Evolutionary conservation across 2,329 filamentous ascomycete genomes (phyloP).

Genomic region (Lecanoromycetidae sp.): DNA sequence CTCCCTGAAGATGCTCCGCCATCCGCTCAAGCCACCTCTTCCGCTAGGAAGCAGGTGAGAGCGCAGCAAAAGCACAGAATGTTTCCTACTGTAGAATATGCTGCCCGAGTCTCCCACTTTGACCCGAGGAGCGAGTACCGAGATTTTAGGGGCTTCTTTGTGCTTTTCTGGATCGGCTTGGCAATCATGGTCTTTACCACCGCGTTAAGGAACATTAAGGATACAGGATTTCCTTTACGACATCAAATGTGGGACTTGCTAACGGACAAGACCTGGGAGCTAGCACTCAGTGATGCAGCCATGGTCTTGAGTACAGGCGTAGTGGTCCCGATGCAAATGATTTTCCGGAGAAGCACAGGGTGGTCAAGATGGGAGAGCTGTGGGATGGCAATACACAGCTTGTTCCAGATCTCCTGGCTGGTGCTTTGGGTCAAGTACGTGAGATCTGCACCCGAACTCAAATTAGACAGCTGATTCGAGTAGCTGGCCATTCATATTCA

Average conservation of each 20-base stretch:
- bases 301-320: slow-evolving; percentile 71
- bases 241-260: slow-evolving; percentile 82
- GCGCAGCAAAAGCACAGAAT: slow-evolving; percentile 70
- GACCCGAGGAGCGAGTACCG: slow-evolving; percentile 83
- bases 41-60: slow-evolving; percentile 69
- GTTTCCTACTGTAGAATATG: slow-evolving; percentile 88
- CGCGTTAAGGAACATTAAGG: slow-evolving; percentile 85
- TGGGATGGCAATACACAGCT: slow-evolving; percentile 72
- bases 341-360: slow-evolving; percentile 47
- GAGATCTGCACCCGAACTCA: neutral
- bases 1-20: slow-evolving; percentile 84
- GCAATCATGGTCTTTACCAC: slow-evolving; percentile 94
- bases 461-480: slow-evolving; percentile 19
- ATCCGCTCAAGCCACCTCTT: slow-evolving; percentile 74
- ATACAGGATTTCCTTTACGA: slow-evolving; percentile 76
- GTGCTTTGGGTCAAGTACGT: slow-evolving; percentile 60
- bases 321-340: slow-evolving; percentile 59
- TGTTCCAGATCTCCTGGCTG: slow-evolving; percentile 71
- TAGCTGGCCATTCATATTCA: slow-evolving; percentile 65
- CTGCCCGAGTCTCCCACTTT: slow-evolving; percentile 85
- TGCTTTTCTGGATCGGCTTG: slow-evolving; percentile 93
- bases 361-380: slow-evolving; percentile 59
- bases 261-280: slow-evolving; percentile 75
- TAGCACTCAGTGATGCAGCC: slow-evolving; percentile 67
- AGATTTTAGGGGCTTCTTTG: slow-evolving; percentile 95